Evolutionary conservation across 495 filamentous ascomycete genomes (phyloP).

Genomic region (Haplographium delicatum): DNA sequence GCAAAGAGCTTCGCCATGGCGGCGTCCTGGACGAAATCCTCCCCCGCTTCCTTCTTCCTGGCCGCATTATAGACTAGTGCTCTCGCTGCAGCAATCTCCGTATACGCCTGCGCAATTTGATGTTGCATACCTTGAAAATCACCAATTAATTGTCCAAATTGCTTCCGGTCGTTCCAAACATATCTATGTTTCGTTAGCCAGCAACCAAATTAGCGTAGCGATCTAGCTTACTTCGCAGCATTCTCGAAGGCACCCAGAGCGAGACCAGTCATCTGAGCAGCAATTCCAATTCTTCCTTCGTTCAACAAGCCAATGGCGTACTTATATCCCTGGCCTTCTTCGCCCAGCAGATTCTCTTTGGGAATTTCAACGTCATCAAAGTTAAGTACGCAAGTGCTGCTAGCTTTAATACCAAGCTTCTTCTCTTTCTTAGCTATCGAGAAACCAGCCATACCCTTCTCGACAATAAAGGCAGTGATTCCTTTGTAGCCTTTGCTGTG

Average conservation of each 20-base stretch:
- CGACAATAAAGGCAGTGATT: constrained; percentile 93
- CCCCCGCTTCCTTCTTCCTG: constrained; percentile 94
- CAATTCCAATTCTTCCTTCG: constrained; percentile 96
- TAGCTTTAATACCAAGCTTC: constrained; percentile 94
- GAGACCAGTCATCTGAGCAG: constrained; percentile 97
- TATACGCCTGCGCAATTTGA: constrained; percentile 94
- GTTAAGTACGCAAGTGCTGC: constrained; percentile 93
- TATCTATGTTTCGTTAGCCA: constrained; percentile 44
- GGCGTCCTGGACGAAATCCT: constrained; percentile 90
- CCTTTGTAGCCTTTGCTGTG: constrained; percentile 87
- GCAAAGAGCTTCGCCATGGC: constrained; percentile 98
- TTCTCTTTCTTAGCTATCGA: constrained; percentile 98
- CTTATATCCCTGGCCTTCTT: constrained; percentile 92
- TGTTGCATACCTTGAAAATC: constrained; percentile 99
- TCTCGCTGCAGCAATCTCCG: constrained; percentile 85
- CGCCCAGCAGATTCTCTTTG: constrained; percentile 78
- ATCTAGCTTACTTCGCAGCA: constrained; percentile 63
- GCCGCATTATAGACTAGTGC: constrained; percentile 95
- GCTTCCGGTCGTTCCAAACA: constrained; percentile 95
- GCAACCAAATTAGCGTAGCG: neutral
- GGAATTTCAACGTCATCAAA: constrained; percentile 95
- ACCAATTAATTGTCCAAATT: constrained; percentile 90
- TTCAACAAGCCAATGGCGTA: constrained; percentile 96
- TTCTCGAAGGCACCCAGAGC: constrained; percentile 95
- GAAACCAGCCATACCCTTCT: constrained; percentile 86